These are phyloP conservation scores for Podila minutissima DNA, from an alignment of 192 early-diverging fungal species.

Conservation along the genomic window DNA sequence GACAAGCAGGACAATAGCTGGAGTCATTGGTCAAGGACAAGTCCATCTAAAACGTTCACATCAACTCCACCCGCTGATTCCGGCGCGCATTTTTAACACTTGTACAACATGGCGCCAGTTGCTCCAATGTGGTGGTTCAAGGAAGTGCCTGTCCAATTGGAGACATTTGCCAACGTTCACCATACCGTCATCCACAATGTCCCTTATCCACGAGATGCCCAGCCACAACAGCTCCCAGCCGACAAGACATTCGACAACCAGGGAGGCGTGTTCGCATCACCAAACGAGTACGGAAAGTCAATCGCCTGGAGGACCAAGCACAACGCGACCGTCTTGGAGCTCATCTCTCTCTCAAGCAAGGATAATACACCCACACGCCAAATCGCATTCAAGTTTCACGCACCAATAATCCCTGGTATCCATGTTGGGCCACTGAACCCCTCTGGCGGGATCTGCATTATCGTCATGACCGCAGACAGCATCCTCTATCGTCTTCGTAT, in stretches of 20 bases:
- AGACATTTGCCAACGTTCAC: slow-evolving; percentile 38
- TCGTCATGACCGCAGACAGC: slow-evolving; percentile 33
- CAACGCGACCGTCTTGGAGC: slow-evolving; percentile 30
- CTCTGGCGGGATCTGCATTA: slow-evolving; percentile 32
- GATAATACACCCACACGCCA: slow-evolving; percentile 36
- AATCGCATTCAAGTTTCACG: slow-evolving; percentile 39
- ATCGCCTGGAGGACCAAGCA: slow-evolving; percentile 42
- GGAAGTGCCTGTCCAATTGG: slow-evolving; percentile 41
- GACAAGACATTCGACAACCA: slow-evolving; percentile 24
- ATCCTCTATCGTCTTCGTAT: slow-evolving; percentile 36
- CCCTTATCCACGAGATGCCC: slow-evolving; percentile 11
- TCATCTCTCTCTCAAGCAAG: slow-evolving; percentile 36
- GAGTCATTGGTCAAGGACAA: too few relatives aligned
- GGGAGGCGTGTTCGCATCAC: slow-evolving; percentile 39
- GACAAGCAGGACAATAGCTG: too few relatives aligned
- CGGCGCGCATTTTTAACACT: not conserved
- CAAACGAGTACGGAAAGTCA: slow-evolving; percentile 35
- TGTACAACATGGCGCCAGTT: slow-evolving; percentile 12
- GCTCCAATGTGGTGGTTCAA: slow-evolving; percentile 52
- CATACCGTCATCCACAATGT: slow-evolving; percentile 21
- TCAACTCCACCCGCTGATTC: too few relatives aligned
- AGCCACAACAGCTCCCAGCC: not conserved
- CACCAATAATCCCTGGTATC: slow-evolving; percentile 35
- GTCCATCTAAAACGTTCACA: too few relatives aligned
- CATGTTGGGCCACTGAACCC: slow-evolving; percentile 25